These are phyloP conservation scores for Tilletiaria anomala DNA, from an alignment of 1,284 basidiomycete genomes.

Conservation along the genomic window DNA sequence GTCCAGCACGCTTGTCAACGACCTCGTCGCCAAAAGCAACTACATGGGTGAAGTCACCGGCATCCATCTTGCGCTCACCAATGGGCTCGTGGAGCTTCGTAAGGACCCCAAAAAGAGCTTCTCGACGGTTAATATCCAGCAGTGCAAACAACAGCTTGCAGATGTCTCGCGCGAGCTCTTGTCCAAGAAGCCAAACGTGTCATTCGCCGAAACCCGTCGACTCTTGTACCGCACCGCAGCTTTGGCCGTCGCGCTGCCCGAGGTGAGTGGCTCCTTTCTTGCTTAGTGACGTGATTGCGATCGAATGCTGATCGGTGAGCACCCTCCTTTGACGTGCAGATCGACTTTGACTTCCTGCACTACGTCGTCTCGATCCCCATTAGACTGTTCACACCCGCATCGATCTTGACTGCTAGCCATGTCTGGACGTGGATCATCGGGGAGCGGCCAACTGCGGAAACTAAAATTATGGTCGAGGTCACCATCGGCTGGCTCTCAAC, in stretches of 20 bases:
- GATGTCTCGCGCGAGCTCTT: constrained; percentile 51
- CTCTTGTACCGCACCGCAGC: constrained; percentile 73
- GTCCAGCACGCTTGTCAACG: constrained; percentile 23
- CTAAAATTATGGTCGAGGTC: constrained; percentile 70
- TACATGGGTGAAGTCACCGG: constrained; percentile 63
- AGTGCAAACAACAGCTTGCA: constrained; percentile 57
- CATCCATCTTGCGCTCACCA: constrained; percentile 50
- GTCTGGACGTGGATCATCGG: constrained; percentile 95
- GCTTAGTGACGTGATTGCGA: no score
- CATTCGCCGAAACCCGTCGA: constrained; percentile 56
- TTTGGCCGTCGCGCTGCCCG: constrained; percentile 17
- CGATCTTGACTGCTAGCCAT: constrained; percentile 74
- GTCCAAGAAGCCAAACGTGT: constrained; percentile 3
- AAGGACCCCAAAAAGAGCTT: constrained; percentile 51
- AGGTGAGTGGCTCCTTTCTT: constrained; percentile 2
- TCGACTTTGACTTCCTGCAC: constrained; percentile 72
- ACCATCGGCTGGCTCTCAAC: constrained; percentile 73
- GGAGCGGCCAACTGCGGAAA: constrained; percentile 61
- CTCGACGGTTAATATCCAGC: constrained; percentile 47
- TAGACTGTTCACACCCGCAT: constrained; percentile 69
- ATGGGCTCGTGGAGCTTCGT: constrained; percentile 48
- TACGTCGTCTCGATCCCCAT: constrained; percentile 79
- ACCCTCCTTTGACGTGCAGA: no score
- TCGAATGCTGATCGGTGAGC: no score
- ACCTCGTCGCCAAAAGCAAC: constrained; percentile 26